A percentile compares a stretch with the other conserved stretches of the same genome.
These are phyloP conservation scores for Suillus occidentalis DNA, from an alignment of 768 basidiomycete species.

Conservation along the genomic window DNA sequence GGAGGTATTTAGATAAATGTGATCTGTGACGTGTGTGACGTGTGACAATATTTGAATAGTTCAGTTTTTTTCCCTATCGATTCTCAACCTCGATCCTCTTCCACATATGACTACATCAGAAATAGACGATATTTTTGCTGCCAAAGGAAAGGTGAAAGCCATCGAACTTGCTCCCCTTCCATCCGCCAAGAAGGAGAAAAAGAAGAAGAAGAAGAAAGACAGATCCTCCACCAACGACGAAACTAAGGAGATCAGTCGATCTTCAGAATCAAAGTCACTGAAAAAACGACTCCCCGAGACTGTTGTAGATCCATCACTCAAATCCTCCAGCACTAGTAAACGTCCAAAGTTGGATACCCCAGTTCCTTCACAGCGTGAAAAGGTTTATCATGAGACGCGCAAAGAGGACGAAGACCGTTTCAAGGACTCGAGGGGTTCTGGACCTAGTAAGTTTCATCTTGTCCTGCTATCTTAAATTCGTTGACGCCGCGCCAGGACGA, in stretches of 20 bases:
- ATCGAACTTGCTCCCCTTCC: conserved; percentile 31
- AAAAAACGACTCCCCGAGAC: conserved; percentile 51
- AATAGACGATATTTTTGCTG: conserved; percentile 84
- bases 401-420: conserved; percentile 50
- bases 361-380: conserved; percentile 16
- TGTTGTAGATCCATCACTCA: conserved; percentile 61
- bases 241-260: conserved; percentile 6
- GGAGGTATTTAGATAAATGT: background rate
- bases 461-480: conserved; percentile 5
- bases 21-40: background rate
- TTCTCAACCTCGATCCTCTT: conserved; percentile 13
- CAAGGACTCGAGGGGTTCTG: conserved; percentile 72
- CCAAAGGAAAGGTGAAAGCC: conserved; percentile 40
- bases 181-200: conserved; percentile 43
- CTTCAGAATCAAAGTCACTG: conserved; percentile 19
- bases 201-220: conserved; percentile 41
- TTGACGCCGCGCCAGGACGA: conserved; percentile 49
- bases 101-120: conserved; percentile 56
- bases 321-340: conserved; percentile 32
- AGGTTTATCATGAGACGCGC: conserved; percentile 24
- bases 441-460: conserved; percentile 53
- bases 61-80: conserved; percentile 12
- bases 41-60: conserved; percentile 1
- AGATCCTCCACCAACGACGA: conserved; percentile 3
- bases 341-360: conserved; percentile 35